phyloP scores from a whole-genome alignment of 257 asterid genomes.

The Solanum megistacrolobum region DNA sequence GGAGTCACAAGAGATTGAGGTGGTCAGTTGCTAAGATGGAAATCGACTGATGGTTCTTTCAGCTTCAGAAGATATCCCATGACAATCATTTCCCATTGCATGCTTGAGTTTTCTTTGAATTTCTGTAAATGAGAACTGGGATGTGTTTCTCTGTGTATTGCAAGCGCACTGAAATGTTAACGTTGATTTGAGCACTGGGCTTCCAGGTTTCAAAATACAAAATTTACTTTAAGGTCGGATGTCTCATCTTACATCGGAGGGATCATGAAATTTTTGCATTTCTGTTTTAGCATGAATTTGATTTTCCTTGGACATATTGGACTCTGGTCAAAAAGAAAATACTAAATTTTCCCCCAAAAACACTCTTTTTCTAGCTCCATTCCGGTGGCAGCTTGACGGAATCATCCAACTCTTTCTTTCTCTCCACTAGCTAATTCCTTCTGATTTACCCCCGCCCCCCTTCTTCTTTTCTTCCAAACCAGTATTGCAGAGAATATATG shows the following conservation, averaged over 20 bases:
- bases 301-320: constrained; percentile 28
- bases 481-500: too few species aligned
- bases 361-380: too few species aligned
- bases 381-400: too few species aligned
- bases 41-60: background rate
- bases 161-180: constrained; percentile 16
- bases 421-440: too few species aligned
- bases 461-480: too few species aligned
- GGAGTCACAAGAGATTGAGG: constrained; percentile 19
- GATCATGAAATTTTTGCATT: constrained; percentile 44
- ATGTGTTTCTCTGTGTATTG: constrained; percentile 5
- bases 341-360: too few species aligned
- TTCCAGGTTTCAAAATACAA: constrained; percentile 64
- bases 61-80: constrained; percentile 20
- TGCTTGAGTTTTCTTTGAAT: constrained; percentile 70
- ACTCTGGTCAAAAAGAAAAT: background rate
- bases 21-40: constrained; percentile 46
- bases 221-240: constrained; percentile 42
- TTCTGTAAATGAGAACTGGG: constrained; percentile 71
- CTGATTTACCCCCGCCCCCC: too few species aligned
- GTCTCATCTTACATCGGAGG: constrained; percentile 33
- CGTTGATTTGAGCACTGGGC: constrained; percentile 14
- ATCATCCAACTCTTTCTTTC: too few species aligned
- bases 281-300: constrained; percentile 22
- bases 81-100: constrained; percentile 74